phyloP scores from a whole-genome alignment of 805 yeast genomes.

The Zygoascus ofunaensis region DNA sequence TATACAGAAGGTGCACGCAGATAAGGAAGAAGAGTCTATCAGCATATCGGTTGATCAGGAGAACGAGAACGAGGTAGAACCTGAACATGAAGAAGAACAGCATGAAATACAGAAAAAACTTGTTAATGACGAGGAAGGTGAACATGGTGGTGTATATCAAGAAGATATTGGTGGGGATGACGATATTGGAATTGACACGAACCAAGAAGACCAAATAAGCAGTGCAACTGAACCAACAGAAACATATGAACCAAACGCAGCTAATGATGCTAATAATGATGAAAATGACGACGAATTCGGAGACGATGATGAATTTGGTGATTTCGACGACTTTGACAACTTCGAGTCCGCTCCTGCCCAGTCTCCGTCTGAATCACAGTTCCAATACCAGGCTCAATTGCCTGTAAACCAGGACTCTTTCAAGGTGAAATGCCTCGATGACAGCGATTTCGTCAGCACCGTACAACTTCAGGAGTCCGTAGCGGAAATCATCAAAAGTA shows the following conservation, averaged over 20 bases:
- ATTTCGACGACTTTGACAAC: constrained; percentile 30
- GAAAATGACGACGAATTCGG: constrained; percentile 18
- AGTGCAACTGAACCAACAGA: background rate
- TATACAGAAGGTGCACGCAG: background rate
- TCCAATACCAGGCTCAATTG: constrained; percentile 4
- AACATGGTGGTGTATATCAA: background rate
- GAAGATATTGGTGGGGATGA: background rate
- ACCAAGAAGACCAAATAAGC: background rate
- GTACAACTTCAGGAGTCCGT: constrained; percentile 14
- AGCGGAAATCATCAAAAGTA: background rate
- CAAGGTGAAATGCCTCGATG: constrained; percentile 8
- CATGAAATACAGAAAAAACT: no score
- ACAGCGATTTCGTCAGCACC: constrained; percentile 16
- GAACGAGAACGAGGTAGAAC: background rate
- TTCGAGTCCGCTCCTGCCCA: constrained; percentile 15
- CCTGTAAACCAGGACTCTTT: no score
- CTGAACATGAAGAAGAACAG: background rate
- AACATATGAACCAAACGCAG: no score
- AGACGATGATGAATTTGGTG: constrained; percentile 22
- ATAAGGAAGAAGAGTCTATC: background rate
- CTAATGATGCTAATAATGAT: background rate
- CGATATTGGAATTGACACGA: constrained; percentile 3
- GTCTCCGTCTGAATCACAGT: background rate
- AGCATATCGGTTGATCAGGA: background rate
- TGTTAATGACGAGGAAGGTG: no score